These are phyloP conservation scores for Capsicum pubescens DNA, from an alignment of 257 asterid genomes.

Conservation along the genomic window DNA sequence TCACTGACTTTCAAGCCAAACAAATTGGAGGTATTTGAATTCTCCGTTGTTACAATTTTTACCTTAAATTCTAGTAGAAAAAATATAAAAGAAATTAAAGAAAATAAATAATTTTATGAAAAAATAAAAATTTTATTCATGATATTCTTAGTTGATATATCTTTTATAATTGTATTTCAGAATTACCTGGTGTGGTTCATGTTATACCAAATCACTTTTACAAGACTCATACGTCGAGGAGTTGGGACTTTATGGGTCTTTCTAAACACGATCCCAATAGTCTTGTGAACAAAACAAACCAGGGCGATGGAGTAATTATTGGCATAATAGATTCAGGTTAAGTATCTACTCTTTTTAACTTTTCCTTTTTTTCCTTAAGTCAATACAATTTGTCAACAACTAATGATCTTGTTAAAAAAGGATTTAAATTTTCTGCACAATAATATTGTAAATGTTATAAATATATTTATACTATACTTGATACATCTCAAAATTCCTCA, in stretches of 20 bases:
- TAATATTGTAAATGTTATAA: no score
- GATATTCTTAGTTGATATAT: not conserved
- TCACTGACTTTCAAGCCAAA: slow-evolving; percentile 34
- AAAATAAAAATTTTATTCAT: no score
- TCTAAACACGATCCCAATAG: slow-evolving; percentile 14
- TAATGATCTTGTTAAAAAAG: no score
- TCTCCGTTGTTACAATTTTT: no score
- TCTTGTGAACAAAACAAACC: slow-evolving; percentile 15
- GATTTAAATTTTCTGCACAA: no score
- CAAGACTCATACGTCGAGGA: slow-evolving; percentile 23
- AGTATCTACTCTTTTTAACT: not conserved
- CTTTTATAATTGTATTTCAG: not conserved
- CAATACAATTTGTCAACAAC: no score
- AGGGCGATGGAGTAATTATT: slow-evolving; percentile 33
- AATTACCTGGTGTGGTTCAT: slow-evolving; percentile 28
- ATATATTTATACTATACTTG: no score
- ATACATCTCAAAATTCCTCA: no score
- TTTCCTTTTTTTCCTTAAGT: no score
- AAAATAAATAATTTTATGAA: no score
- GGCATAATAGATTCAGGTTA: slow-evolving; percentile 39
- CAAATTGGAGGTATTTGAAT: slow-evolving; percentile 1
- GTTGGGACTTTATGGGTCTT: slow-evolving; percentile 31
- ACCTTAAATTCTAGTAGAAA: no score
- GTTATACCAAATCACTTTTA: slow-evolving; percentile 15
- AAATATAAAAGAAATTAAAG: no score